Base-by-base conservation (phyloP, 371 early-diverging fungal genomes). In the Choanephora cucurbitarum region DNA sequence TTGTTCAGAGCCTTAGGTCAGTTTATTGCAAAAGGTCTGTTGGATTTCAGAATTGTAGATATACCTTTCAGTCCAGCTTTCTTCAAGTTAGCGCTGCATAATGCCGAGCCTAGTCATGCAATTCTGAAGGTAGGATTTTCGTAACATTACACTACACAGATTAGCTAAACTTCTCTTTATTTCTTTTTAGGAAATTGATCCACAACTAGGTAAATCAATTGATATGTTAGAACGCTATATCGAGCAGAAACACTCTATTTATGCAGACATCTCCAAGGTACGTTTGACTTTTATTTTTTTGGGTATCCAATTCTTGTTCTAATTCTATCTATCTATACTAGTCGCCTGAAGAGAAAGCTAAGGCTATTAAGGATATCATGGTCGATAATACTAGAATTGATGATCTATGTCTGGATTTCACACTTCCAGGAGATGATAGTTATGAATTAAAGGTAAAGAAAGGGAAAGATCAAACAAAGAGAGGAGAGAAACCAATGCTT, bases 31-130 rank as follows among this genome's bases (percentile, higher is more conserved):
- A 93, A 94, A 67, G 90, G 94, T 0, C 72, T 96, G 73, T 67
- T 94, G 42, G 98, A 97, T 64, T 83, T 84, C 42, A 82, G 98
- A 43, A 83, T 92, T 22, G 79, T 96, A 17, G 95, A 96, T 67
- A 70, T 97, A 23, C 91, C 91, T 1, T 82, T 97, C 48, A 87
- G 82, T 45, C 70, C 82, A 1, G 64, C 87, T 9, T 94, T 97
- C 63, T 81, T 95, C 32, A 77, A 85, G 39, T 71, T 85, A 46
- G 74, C 85, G 10, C 63, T 93, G 33, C 81, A 80, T 39, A 44
- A 77, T 24, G 40, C 54, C 18, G 19, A 67, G 57, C 51, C 52
- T 52, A 47, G 44, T n/a, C 41, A 42, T 22, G 62, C 55, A 33
- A 47, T 72, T 2, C 39, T 73, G 0, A 57, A 52, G 69, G 78